Conservation (phyloP, 2,329 filamentous ascomycete species). For the Diaporthe sp. region DNA sequence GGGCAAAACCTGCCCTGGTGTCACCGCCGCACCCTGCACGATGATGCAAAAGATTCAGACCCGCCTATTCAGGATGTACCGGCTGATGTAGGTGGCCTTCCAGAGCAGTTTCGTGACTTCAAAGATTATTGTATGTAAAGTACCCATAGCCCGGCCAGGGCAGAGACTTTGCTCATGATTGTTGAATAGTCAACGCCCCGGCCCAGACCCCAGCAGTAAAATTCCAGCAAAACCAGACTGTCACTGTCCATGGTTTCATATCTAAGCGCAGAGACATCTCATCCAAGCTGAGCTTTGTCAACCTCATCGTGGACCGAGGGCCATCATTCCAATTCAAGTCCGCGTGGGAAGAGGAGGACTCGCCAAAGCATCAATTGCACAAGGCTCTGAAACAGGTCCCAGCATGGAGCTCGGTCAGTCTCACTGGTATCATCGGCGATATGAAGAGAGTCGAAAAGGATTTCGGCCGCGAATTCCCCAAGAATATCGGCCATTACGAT, state of each 20-base stretch:
- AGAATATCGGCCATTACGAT: slow-evolving; percentile 56
- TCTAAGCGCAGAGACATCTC: slow-evolving; percentile 76
- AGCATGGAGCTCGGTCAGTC: slow-evolving; percentile 66
- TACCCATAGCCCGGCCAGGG: background rate
- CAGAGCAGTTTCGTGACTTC: slow-evolving; percentile 54
- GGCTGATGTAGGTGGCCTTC: background rate
- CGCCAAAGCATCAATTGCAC: slow-evolving; percentile 53
- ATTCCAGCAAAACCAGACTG: slow-evolving; percentile 52
- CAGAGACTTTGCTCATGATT: slow-evolving; percentile 33
- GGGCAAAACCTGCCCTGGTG: background rate
- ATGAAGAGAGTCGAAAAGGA: slow-evolving; percentile 32
- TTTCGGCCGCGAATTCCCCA: slow-evolving; percentile 41
- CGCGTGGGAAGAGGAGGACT: slow-evolving; percentile 54
- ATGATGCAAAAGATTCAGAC: background rate
- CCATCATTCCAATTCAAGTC: slow-evolving; percentile 57
- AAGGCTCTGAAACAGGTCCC: slow-evolving; percentile 60
- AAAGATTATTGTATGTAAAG: slow-evolving; percentile 57
- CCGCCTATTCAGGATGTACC: background rate
- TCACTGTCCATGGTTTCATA: slow-evolving; percentile 79
- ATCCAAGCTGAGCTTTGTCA: slow-evolving; percentile 79
- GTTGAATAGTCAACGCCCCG: slow-evolving; percentile 49
- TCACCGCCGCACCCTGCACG: slow-evolving; percentile 12
- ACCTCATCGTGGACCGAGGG: slow-evolving; percentile 55
- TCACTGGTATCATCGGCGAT: slow-evolving; percentile 56
- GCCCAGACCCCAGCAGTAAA: slow-evolving; percentile 45